Conservation (phyloP, 2,329 filamentous ascomycete genomes). For the Acrocalymma vagum region DNA sequence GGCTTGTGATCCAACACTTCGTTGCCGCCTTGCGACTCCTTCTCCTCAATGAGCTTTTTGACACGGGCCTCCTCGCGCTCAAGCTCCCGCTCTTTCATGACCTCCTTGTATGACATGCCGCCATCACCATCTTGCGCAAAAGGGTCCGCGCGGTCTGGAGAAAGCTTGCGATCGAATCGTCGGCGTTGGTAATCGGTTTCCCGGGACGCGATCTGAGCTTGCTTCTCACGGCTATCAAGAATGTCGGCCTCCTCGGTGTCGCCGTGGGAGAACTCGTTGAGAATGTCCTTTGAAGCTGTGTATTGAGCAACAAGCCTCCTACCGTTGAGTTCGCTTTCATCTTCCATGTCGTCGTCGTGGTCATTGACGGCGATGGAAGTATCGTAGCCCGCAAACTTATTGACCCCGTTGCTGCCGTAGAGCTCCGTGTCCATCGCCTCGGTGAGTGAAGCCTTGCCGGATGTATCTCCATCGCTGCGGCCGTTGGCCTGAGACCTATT, state of each 20-base stretch:
- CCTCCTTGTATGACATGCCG: conserved; percentile 83
- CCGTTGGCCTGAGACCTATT: conserved; percentile 87
- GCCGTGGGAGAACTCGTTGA: conserved; percentile 91
- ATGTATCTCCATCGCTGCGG: conserved; percentile 78
- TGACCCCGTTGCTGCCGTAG: conserved; percentile 76
- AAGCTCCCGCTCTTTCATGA: conserved; percentile 89
- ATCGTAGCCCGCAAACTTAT: conserved; percentile 91
- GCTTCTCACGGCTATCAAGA: conserved; percentile 84
- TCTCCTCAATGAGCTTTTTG: conserved; percentile 79
- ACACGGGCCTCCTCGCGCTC: conserved; percentile 95
- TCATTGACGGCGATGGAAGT: conserved; percentile 84
- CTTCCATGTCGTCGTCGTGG: conserved; percentile 81
- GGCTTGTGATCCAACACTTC: conserved; percentile 73
- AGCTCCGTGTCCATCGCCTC: conserved; percentile 88
- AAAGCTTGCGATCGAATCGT: conserved; percentile 83
- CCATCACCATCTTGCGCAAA: conserved; percentile 81
- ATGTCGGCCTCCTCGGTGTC: conserved; percentile 94
- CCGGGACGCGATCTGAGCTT: conserved; percentile 87
- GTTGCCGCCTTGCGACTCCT: conserved; percentile 68
- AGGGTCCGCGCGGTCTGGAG: conserved; percentile 84
- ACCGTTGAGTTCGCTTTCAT: conserved; percentile 71
- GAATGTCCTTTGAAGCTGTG: conserved; percentile 88
- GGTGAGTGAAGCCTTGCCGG: conserved; percentile 89
- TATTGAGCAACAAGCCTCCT: conserved; percentile 91
- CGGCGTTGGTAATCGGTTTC: conserved; percentile 99